These are phyloP conservation scores for Madurella fahalii DNA, from an alignment of 2,329 filamentous ascomycete genomes.

Conservation along the genomic window DNA sequence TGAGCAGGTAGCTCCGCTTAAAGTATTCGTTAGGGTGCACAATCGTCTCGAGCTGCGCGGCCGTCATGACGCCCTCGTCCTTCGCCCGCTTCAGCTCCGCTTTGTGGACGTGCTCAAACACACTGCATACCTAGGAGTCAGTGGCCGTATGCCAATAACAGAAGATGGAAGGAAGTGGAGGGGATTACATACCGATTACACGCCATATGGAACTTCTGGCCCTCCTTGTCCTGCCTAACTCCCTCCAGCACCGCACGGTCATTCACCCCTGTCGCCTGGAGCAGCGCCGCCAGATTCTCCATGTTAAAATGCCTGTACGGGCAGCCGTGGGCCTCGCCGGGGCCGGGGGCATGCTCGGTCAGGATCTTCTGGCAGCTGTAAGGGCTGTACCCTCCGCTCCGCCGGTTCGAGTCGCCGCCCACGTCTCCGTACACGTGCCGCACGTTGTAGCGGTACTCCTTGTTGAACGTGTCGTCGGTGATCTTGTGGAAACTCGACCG, in stretches of 20 bases:
- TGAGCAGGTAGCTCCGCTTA: slow-evolving; percentile 86
- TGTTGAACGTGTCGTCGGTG: slow-evolving; percentile 93
- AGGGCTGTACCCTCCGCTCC: slow-evolving; percentile 82
- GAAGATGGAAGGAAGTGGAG: not conserved
- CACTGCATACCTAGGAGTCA: slow-evolving; percentile 40
- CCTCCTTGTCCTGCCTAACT: slow-evolving; percentile 84
- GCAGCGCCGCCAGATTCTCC: slow-evolving; percentile 75
- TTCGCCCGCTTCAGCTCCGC: slow-evolving; percentile 71
- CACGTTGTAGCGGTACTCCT: slow-evolving; percentile 95
- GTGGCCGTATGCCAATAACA: not conserved
- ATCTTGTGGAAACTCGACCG: slow-evolving; percentile 78
- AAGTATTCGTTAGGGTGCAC: slow-evolving; percentile 98
- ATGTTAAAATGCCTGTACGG: slow-evolving; percentile 88
- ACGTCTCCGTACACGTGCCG: slow-evolving; percentile 95
- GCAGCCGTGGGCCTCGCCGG: slow-evolving; percentile 90
- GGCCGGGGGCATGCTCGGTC: slow-evolving; percentile 79
- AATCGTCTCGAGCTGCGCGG: slow-evolving; percentile 85
- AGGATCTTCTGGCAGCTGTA: slow-evolving; percentile 95
- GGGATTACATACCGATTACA: slow-evolving; percentile 68
- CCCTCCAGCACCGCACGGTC: slow-evolving; percentile 74
- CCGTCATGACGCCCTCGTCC: slow-evolving; percentile 66
- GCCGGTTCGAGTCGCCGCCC: slow-evolving; percentile 82
- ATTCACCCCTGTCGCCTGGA: slow-evolving; percentile 73
- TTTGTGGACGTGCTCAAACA: slow-evolving; percentile 86
- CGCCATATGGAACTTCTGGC: slow-evolving; percentile 86